Base-by-base conservation (phyloP, 108 stramenopile species). In the Cyclostephanos tholiformis region DNA sequence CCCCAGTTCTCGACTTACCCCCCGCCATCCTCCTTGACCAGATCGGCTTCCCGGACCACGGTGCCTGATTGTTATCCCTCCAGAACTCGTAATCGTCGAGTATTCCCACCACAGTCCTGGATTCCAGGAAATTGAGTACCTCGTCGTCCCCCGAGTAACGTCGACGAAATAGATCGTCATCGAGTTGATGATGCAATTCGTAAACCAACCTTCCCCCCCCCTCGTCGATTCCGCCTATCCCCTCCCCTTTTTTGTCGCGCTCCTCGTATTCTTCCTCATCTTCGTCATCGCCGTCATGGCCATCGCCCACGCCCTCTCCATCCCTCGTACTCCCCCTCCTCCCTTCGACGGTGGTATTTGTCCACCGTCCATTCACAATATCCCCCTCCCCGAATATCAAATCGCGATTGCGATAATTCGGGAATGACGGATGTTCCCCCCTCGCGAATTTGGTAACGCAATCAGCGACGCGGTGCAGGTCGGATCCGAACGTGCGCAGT, bases 1-100 rank as follows among this genome's bases (percentile, higher is more conserved):
- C 17, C 10, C 78, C 78, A 19, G 79, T 71, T 91, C 91, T 91
- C 17, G 90, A 82, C 0, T 91, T 92, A 41, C 90, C 93, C 12
- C 91, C 92, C 4, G 86, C 83, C 70, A 79, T 71, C 17, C 61
- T 44, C 7, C 82, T 83, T 14, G 85, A 75, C 95, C 95, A 95
- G n/a, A 95, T 83, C 1, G 95, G 95, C 57, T 95, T 95, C 22
- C 95, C 95, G 1, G 89, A 85, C 71, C 82, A 88, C 0, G 95
- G 95, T 39, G 71, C 60, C 51, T 73, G 86, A 10, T 80, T 49
- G 30, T 92, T 65, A n/a, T 66, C 32, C 44, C 69, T 75, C 95
- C 95, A 95, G 67, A 82, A 87, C 0, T 43, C 57, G 76, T 95
- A 95, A 65, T 90, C 85, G 75, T 93, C 95, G 71, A 85, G 88